Base-by-base conservation (phyloP, 2,329 filamentous ascomycete species). In the Trichoderma hamatum region DNA sequence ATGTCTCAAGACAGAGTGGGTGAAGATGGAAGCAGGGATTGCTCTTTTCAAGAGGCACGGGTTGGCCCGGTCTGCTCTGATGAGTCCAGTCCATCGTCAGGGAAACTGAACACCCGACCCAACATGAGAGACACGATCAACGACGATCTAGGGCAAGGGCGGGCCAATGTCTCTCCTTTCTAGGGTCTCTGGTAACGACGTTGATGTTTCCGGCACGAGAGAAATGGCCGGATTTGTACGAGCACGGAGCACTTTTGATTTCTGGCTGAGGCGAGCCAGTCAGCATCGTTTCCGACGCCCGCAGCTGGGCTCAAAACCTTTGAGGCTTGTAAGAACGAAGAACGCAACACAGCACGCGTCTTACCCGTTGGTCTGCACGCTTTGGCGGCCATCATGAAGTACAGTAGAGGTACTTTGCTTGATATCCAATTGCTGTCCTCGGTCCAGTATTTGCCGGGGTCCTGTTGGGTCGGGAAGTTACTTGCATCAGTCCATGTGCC, bases 121-220 rank as follows among this genome's bases (percentile, higher is more conserved):
- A 68, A 11, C 24, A 14, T 9, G 26, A n/a, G 70, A 71, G 75
- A 74, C 72, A 74, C 72, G 73, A 75, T 73, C 73, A 70, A 70
- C 70, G 64, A 69, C 63, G 69, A 71, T 69, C 65, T 46, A 68
- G 64, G 73, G 70, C 58, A 69, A 69, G 21, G 14, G 34, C 43
- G 24, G 65, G 24, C 24, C 51, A 67, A 58, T 68, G 65, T 68
- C 65, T 68, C 65, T 68, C 46, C 55, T 68, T 60, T 61, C 46
- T 21, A 61, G 56, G 55, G 46, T 43, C n/a, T 52, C 36, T 11
- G 16, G 24, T 26, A 51, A 49, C 39, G 59, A 30, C 46, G 14
- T 62, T 26, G 59, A 68, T 36, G 66, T 63, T 46, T 55, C 26
- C 59, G 51, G 49, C 36, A 43, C n/a, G 66, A 61, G 63, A 51